A percentile compares a stretch with the other conserved stretches of the same genome.
phyloP scores from a whole-genome alignment of 345 rosid genomes.

The Durio zibethinus region DNA sequence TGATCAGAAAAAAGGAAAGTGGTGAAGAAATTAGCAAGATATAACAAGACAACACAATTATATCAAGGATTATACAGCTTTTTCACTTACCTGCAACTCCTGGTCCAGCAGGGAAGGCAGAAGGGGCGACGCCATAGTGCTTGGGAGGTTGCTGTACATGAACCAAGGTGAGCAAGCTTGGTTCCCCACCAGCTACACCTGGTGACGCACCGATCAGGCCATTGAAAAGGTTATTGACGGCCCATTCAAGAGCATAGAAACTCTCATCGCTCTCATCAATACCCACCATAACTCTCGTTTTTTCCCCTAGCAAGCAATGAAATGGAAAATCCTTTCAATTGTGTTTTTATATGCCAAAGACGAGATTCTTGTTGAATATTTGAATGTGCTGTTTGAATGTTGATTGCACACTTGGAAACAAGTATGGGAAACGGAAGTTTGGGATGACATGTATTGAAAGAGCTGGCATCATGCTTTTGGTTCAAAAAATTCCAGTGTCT shows the following conservation, averaged over 20 bases:
- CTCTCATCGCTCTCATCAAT: constrained; percentile 54
- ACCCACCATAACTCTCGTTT: constrained; percentile 34
- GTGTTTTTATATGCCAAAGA: background rate
- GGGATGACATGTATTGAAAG: background rate
- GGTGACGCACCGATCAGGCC: background rate
- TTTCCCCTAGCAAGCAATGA: background rate
- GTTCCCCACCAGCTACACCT: background rate
- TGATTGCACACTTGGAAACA: constrained; percentile 11
- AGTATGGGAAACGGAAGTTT: constrained; percentile 12
- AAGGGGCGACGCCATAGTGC: constrained; percentile 9
- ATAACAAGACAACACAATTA: too few relatives aligned
- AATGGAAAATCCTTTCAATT: background rate
- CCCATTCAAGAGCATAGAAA: constrained; percentile 48
- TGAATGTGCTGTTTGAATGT: background rate
- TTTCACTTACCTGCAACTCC: background rate
- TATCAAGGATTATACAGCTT: too few relatives aligned
- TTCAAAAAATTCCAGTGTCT: constrained; percentile 5
- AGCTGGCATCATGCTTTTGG: constrained; percentile 27
- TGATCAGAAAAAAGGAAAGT: too few relatives aligned
- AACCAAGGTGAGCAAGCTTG: constrained; percentile 16
- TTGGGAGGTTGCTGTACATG: constrained; percentile 27
- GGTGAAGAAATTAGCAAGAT: too few relatives aligned
- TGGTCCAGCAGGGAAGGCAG: constrained; percentile 6
- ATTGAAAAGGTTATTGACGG: constrained; percentile 17
- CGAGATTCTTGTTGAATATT: background rate